Conservation (phyloP, 169 alveolate genomes). For the Cryptosporidium muris region DNA sequence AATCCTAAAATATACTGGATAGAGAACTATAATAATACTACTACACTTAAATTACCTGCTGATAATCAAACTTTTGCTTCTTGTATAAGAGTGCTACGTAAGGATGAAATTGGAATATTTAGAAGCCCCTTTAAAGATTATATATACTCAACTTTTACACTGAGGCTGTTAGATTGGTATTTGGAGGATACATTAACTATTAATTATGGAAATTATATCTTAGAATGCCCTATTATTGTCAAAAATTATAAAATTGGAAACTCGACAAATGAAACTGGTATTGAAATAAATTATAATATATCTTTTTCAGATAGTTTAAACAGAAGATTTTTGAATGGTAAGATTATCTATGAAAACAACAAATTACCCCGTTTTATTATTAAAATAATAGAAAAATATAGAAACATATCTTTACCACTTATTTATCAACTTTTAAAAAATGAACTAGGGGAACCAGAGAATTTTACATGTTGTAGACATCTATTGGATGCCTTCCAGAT, state of each 20-base stretch:
- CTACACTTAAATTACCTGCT: constrained; percentile 7
- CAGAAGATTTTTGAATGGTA: neutral
- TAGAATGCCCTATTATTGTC: constrained; percentile 11
- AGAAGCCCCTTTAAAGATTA: neutral
- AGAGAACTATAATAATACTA: neutral
- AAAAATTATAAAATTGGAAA: neutral
- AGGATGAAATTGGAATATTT: constrained; percentile 27
- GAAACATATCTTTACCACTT: too few species aligned
- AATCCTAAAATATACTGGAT: constrained; percentile 35
- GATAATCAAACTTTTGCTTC: constrained; percentile 41
- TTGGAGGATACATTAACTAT: neutral
- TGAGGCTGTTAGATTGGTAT: constrained; percentile 51
- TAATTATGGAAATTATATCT: neutral
- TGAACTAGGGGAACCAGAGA: too few species aligned
- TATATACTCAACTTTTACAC: neutral
- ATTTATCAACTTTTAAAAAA: too few species aligned
- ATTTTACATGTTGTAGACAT: too few species aligned
- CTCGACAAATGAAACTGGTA: too few species aligned
- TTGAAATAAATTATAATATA: too few species aligned
- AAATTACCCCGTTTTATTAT: neutral
- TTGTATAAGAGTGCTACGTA: constrained; percentile 44
- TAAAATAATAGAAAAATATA: too few species aligned
- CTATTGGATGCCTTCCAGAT: constrained; percentile 3
- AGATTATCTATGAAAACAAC: constrained; percentile 2
- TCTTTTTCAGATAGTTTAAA: too few species aligned